A percentile compares a stretch with the other conserved stretches of the same genome.
phyloP scores from a whole-genome alignment of 345 rosid species.

The Crucihimalaya himalaica region DNA sequence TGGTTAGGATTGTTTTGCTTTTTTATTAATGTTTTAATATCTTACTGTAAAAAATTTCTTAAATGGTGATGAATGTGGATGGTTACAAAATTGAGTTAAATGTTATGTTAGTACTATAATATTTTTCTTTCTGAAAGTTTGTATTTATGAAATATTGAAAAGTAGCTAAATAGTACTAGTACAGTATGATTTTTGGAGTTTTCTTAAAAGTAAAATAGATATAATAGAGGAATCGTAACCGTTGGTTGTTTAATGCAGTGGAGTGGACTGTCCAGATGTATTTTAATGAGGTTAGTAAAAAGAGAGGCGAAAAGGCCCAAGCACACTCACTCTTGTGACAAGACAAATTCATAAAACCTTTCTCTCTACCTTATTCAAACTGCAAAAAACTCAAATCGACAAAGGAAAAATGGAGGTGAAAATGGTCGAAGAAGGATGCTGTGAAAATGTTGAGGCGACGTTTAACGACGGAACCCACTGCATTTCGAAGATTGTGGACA shows the following conservation, averaged over 20 bases:
- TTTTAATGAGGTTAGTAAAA: not conserved
- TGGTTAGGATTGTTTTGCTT: not conserved
- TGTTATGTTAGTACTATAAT: too few relatives aligned
- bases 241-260: conserved; percentile 13
- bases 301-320: not conserved
- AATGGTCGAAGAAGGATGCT: not conserved
- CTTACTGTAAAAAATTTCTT: too few relatives aligned
- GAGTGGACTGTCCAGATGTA: conserved; percentile 24
- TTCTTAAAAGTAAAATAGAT: not conserved
- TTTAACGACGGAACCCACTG: conserved; percentile 24
- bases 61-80: too few relatives aligned
- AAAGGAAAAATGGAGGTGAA: conserved; percentile 10
- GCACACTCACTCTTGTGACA: not conserved
- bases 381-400: not conserved
- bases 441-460: conserved; percentile 5
- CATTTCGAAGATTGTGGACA: conserved; percentile 32
- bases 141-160: too few relatives aligned
- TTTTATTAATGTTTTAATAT: too few relatives aligned
- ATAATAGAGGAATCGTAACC: not conserved
- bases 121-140: too few relatives aligned
- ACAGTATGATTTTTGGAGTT: not conserved
- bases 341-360: conserved; percentile 13
- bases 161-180: too few relatives aligned
- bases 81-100: too few relatives aligned
- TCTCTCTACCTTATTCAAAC: not conserved